These are phyloP conservation scores for Ceratocystis alfenasii DNA, from an alignment of 2,329 filamentous ascomycete genomes.

Conservation along the genomic window DNA sequence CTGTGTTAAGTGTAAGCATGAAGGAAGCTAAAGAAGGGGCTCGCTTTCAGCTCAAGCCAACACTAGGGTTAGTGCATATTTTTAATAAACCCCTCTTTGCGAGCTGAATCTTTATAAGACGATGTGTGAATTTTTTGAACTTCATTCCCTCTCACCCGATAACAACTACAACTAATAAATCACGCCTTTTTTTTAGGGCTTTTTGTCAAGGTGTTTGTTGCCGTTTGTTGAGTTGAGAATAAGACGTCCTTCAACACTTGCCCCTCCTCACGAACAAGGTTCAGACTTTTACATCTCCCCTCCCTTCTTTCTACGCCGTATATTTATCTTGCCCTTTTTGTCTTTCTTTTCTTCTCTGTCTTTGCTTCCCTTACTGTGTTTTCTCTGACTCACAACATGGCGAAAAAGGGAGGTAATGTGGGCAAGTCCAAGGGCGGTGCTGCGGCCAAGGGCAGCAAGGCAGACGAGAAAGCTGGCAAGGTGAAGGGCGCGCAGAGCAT, in stretches of 20 bases:
- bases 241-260: neutral
- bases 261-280: too few relatives aligned
- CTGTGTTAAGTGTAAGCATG: neutral
- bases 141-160: neutral
- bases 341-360: neutral
- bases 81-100: neutral
- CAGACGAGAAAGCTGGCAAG: conserved; percentile 32
- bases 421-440: conserved; percentile 26
- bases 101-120: neutral
- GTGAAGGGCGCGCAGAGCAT: conserved; percentile 54
- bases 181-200: too few relatives aligned
- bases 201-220: neutral
- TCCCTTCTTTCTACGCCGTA: neutral
- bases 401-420: conserved; percentile 18
- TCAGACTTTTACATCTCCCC: too few relatives aligned
- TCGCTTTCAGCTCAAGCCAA: neutral
- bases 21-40: neutral
- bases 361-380: neutral
- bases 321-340: neutral
- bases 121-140: conserved; percentile 3
- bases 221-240: neutral
- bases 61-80: neutral
- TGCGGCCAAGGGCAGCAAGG: conserved; percentile 31
- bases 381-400: conserved; percentile 14
- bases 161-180: too few relatives aligned